Percentiles rank a stretch among this genome's conserved stretches.
Evolutionary conservation across 768 basidiomycete species (phyloP).

Genomic region (Amanita thiersii): DNA sequence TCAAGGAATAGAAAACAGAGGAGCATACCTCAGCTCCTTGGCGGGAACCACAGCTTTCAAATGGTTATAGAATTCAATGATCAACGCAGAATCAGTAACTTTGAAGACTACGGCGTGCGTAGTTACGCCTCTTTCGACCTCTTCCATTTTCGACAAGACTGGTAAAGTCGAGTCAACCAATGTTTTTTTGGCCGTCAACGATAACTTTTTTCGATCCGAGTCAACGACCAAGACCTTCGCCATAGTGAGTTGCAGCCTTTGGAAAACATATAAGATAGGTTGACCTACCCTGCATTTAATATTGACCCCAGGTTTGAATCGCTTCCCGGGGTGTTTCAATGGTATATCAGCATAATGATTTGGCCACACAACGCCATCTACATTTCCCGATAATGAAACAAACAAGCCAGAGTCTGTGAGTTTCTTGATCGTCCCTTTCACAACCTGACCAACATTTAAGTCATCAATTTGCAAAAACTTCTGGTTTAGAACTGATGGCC

Average conservation of each 20-base stretch:
- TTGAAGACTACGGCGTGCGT: constrained; percentile 81
- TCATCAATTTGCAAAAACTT: constrained; percentile 79
- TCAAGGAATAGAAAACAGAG: not conserved
- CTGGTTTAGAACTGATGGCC: constrained; percentile 75
- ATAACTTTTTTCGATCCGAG: constrained; percentile 69
- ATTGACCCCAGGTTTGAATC: constrained; percentile 74
- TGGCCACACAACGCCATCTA: constrained; percentile 93
- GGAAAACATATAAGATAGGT: constrained; percentile 6
- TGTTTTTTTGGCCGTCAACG: constrained; percentile 86
- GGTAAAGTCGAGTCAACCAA: constrained; percentile 76
- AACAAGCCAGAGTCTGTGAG: constrained; percentile 78
- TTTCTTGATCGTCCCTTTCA: constrained; percentile 85
- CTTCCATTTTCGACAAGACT: constrained; percentile 54
- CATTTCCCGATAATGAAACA: constrained; percentile 76
- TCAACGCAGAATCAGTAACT: constrained; percentile 67
- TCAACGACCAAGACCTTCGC: constrained; percentile 76
- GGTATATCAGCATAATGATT: constrained; percentile 91
- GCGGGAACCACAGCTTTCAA: constrained; percentile 74
- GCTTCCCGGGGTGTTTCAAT: constrained; percentile 88
- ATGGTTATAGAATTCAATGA: constrained; percentile 90
- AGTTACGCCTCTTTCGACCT: constrained; percentile 61
- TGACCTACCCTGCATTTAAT: constrained; percentile 79
- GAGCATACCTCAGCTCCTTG: constrained; percentile 70
- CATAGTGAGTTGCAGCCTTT: not conserved
- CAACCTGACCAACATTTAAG: constrained; percentile 74